Evolutionary conservation across 23 red algal genomes (phyloP).

Genomic region (Gracilariopsis chorda): DNA sequence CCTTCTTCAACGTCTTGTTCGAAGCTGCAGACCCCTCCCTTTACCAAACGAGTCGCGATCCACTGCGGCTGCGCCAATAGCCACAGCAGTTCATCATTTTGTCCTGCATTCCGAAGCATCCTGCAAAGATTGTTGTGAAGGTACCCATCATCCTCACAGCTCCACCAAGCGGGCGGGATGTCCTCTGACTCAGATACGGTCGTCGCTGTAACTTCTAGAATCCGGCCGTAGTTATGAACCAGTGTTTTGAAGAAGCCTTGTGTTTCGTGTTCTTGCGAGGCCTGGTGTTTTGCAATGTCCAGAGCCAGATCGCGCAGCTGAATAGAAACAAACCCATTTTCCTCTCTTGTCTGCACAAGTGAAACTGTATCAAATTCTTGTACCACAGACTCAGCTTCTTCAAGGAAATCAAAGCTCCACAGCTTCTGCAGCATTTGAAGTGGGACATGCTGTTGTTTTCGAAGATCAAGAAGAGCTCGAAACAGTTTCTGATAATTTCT

Average conservation of each 20-base stretch:
- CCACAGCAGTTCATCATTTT: neutral
- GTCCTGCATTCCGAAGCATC: neutral
- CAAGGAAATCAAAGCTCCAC: neutral
- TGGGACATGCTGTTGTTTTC: neutral
- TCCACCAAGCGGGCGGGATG: neutral
- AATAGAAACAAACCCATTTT: neutral
- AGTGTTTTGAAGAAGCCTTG: neutral
- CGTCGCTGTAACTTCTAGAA: neutral
- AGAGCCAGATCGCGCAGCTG: neutral
- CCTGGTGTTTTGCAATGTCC: neutral
- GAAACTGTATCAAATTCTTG: neutral
- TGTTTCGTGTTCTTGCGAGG: neutral
- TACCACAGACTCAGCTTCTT: neutral
- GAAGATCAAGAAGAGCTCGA: neutral
- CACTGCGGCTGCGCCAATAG: neutral
- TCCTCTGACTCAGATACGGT: neutral
- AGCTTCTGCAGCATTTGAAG: neutral
- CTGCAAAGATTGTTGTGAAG: neutral
- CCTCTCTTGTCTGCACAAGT: neutral
- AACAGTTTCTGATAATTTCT: neutral
- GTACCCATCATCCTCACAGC: neutral
- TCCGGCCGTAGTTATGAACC: neutral
- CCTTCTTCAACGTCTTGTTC: neutral
- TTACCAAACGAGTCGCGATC: neutral
- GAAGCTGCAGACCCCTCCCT: neutral